Base-by-base conservation (phyloP, 2,329 filamentous ascomycete species). In the Penicillium sp. region DNA sequence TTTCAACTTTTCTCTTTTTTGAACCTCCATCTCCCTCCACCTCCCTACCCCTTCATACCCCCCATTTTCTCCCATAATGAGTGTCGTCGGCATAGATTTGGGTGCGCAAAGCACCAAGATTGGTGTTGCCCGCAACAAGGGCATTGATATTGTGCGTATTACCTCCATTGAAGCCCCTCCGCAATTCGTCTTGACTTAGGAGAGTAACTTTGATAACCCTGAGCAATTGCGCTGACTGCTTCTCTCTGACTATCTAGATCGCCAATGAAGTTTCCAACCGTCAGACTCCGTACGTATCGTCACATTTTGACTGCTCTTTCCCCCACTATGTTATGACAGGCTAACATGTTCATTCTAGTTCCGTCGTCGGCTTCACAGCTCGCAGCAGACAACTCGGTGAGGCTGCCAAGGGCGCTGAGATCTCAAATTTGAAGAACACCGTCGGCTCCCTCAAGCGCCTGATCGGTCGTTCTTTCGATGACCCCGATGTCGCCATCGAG, bases 241-340 rank as follows among this genome's bases (percentile, higher is more conserved):
- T 44, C 35, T 47, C 50, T 44, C 50, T 46, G 12, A 34, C 45
- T 49, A 45, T 64, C 49, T 67, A 95, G 90, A 95, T 99, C 72
- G 87, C 89, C 78, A 99, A 99, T 80, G 93, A 99, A 77, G 93
- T 97, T 65, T 99, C 93, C 62, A 97, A 99, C 82, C 87, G 93
- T 75, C 85, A 89, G 55, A 99, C 93, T 64, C 93, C 93, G 89
- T 96, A 88, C 81, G 90, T 86, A 8, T 6, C 30, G 35, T 48
- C 34, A 36, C 36, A 11, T 42, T 41, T n/a, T 39, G 11, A 27
- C 18, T 41, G 13, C 41, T n/a, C 10, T 42, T 29, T 8, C 22
- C 22, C 27, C 35, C 3, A 45, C 44, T 30, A 55, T 42, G 45
- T 18, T 39, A 43, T 45, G 11, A 18, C 49, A 45, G 33, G 52